Base-by-base conservation (phyloP, 2,329 filamentous ascomycete genomes). In the Cercospora sojina region DNA sequence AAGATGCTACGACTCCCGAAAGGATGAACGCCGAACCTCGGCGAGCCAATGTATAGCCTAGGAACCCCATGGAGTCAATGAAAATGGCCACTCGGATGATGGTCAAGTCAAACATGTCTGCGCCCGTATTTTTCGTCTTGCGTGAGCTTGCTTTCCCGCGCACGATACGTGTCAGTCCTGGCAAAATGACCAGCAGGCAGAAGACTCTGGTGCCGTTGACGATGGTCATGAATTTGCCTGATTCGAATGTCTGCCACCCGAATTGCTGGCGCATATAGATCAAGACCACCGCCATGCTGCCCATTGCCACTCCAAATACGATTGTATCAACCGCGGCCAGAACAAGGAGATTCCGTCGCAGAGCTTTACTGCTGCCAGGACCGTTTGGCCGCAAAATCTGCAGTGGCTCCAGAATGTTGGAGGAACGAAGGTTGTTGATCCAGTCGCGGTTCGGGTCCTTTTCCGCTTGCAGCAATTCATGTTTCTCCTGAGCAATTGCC, bases 261-360 rank as follows among this genome's bases (percentile, higher is more conserved):
- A 97, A 98, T 72, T 88, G 86, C 73, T 86, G 90, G 71, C 91
- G 89, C 25, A 88, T 88, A 79, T 98, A 99, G 63, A 97, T 86
- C 64, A 98, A 84, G 20, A 95, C 84, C 38, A 97, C 88, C n/a
- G 89, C 87, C 68, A 92, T 88, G 0, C 88, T 86, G 57, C 93
- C 92, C 84, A 97, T 91, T 7, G 90, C 88, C 0, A 93, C 86
- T 23, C 92, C 90, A 68, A 97, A 90, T 71, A 96, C 86, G 69
- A 92, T 87, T 27, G 90, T 91, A 75, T 98, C 95, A 64, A 93
- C 88, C 5, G 88, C 82, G 2, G 93, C 91, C 8, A 99, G 84
- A 0, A 94, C 80, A 3, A 96, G 77, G n/a, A 99, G 82, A 75
- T 99, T 99, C 62, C 89, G 84, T 16, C 93, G 88, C 31, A 97